Conservation (phyloP, 176 grass and related monocot species). For the Aegilops sharonensis region DNA sequence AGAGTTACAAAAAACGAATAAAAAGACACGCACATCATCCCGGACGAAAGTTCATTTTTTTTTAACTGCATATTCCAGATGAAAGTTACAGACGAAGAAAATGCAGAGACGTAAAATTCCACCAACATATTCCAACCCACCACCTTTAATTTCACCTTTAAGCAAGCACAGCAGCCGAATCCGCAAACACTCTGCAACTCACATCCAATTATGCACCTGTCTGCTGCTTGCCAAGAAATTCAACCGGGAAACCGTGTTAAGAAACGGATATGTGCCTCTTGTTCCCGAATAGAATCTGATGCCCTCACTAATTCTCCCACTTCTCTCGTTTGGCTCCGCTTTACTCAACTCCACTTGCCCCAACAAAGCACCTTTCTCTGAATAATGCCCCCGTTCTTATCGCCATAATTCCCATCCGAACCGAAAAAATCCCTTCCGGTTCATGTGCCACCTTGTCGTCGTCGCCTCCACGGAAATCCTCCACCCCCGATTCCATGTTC, state of each 20-base stretch:
- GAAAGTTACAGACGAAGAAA: neutral
- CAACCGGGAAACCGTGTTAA: conserved; percentile 33
- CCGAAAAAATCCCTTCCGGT: neutral
- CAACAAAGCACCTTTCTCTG: conserved; percentile 35
- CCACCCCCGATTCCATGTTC: neutral
- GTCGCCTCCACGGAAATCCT: conserved; percentile 29
- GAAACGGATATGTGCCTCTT: conserved; percentile 38
- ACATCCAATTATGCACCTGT: neutral
- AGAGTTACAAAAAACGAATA: neutral
- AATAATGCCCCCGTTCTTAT: conserved; percentile 13
- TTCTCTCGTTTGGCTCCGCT: conserved; percentile 11
- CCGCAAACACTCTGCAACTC: neutral
- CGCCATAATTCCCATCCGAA: neutral
- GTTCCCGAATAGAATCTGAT: conserved; percentile 36
- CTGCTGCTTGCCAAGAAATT: neutral
- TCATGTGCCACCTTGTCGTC: neutral
- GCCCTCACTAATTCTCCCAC: neutral
- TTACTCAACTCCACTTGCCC: conserved; percentile 34
- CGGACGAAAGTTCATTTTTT: neutral
- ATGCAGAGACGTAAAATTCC: neutral
- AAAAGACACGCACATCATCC: neutral
- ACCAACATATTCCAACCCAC: neutral
- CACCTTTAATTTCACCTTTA: neutral
- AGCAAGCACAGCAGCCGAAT: neutral
- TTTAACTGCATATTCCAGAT: neutral